phyloP scores from a whole-genome alignment of 371 early-diverging fungal species.

The Zopfochytrium polystomum region DNA sequence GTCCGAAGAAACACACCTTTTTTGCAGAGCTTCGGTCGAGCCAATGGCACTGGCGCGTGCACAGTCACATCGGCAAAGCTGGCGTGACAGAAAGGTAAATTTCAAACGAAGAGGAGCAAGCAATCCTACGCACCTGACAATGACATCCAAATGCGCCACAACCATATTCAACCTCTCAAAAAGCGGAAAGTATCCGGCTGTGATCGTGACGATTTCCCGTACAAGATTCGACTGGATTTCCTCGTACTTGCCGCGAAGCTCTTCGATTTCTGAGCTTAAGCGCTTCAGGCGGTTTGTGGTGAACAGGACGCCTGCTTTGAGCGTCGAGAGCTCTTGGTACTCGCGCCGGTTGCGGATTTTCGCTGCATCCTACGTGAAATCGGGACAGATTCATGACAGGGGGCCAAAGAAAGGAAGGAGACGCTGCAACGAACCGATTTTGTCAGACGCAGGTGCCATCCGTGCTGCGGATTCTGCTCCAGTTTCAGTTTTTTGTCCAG shows the following conservation, averaged over 20 bases:
- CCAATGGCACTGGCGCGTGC: conserved; percentile 79
- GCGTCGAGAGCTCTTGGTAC: conserved; percentile 85
- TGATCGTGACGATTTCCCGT: conserved; percentile 79
- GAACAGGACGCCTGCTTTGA: conserved; percentile 85
- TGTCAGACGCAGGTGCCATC: conserved; percentile 84
- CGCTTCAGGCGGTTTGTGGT: conserved; percentile 69
- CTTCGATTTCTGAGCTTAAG: conserved; percentile 52
- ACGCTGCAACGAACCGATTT: conserved; percentile 54
- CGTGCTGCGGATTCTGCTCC: conserved; percentile 76
- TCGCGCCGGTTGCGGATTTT: conserved; percentile 60
- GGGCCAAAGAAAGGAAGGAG: neutral
- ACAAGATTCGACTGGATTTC: conserved; percentile 69
- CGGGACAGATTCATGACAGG: neutral
- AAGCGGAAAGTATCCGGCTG: conserved; percentile 77
- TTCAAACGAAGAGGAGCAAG: neutral
- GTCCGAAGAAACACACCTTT: conserved; percentile 35
- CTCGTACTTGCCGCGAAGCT: conserved; percentile 60
- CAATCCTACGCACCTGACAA: conserved; percentile 45
- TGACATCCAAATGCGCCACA: conserved; percentile 82
- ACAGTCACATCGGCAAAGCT: conserved; percentile 86
- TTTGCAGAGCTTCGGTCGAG: conserved; percentile 68
- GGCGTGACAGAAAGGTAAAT: neutral
- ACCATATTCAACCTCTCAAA: conserved; percentile 72
- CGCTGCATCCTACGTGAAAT: conserved; percentile 54
- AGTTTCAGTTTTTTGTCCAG: conserved; percentile 85